Evolutionary conservation across 164 flowering plant species (phyloP).

Genomic region (Vitis vinifera): DNA sequence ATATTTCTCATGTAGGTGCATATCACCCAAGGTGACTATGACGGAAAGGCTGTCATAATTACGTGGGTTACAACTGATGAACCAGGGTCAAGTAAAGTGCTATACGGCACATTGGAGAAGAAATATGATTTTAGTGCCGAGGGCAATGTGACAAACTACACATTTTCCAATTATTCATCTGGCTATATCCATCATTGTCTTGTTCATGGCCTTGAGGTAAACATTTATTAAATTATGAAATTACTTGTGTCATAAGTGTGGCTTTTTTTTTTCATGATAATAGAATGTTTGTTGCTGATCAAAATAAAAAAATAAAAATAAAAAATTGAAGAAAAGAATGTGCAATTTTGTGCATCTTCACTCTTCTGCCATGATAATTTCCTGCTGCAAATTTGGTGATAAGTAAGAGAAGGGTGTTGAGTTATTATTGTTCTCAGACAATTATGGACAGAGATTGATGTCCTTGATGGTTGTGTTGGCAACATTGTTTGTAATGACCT

Average conservation of each 20-base stretch:
- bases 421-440: not conserved
- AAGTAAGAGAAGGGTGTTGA: not conserved
- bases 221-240: not conserved
- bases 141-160: conserved; percentile 63
- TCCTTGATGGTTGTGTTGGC: not conserved
- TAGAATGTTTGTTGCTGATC: too few species aligned
- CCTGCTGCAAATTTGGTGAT: not conserved
- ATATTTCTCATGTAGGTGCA: conserved; percentile 56
- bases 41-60: conserved; percentile 88
- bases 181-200: conserved; percentile 90
- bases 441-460: not conserved
- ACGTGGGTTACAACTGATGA: conserved; percentile 90
- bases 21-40: conserved; percentile 97
- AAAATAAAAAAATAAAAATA: too few species aligned
- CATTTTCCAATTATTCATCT: conserved; percentile 76
- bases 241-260: too few species aligned
- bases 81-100: conserved; percentile 64
- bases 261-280: too few species aligned
- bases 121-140: conserved; percentile 54
- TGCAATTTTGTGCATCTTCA: not conserved
- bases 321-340: too few species aligned
- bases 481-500: not conserved
- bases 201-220: conserved; percentile 81
- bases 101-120: conserved; percentile 64
- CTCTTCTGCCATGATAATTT: not conserved